phyloP scores from a whole-genome alignment of 441 rosid genomes.

The Eutrema salsugineum region DNA sequence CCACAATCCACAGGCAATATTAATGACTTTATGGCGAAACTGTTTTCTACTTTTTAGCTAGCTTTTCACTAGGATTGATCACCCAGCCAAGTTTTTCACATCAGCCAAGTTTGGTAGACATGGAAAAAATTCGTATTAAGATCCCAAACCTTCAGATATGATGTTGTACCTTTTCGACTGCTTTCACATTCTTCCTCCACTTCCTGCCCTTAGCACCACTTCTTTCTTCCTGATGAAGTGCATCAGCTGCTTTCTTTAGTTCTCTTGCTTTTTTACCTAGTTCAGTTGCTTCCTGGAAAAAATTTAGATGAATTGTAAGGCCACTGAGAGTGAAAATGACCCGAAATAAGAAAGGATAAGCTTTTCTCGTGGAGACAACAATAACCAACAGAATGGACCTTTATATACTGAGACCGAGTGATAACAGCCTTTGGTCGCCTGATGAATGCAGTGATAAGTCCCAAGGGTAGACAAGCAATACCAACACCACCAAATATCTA shows the following conservation, averaged over 20 bases:
- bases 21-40: not conserved
- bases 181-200: constrained; percentile 92
- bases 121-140: not conserved
- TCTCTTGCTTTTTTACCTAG: constrained; percentile 89
- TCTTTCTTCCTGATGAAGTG: constrained; percentile 88
- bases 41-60: not conserved
- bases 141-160: not conserved
- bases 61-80: not conserved
- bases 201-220: constrained; percentile 85
- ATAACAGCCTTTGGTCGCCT: constrained; percentile 93
- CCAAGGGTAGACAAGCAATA: constrained; percentile 81
- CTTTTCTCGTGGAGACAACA: not conserved
- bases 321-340: not conserved
- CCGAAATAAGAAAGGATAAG: not conserved
- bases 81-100: not conserved
- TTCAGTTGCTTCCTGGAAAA: constrained; percentile 84
- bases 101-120: not conserved
- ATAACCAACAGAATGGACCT: constrained; percentile 37
- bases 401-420: constrained; percentile 86
- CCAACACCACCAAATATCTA: constrained; percentile 98
- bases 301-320: not conserved
- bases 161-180: constrained; percentile 68
- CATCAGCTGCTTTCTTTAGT: constrained; percentile 81
- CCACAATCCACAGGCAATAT: not conserved
- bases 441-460: constrained; percentile 81